These are phyloP conservation scores for Trichomonas tenax DNA, from an alignment of 208 protist species.

Conservation along the genomic window DNA sequence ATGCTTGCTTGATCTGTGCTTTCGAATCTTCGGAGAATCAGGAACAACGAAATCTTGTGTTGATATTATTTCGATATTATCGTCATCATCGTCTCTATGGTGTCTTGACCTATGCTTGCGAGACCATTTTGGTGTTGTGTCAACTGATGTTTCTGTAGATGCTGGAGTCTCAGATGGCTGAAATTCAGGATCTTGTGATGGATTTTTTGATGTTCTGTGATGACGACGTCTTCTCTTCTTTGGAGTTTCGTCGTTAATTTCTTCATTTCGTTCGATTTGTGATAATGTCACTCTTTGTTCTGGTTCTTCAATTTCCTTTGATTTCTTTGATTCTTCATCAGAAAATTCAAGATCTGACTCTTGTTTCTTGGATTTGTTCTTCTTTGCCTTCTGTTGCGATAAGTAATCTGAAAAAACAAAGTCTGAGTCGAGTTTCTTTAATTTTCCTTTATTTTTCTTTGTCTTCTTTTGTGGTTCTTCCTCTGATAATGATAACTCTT, in stretches of 20 bases:
- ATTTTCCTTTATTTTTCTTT: neutral
- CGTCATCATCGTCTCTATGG: neutral
- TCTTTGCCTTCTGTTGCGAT: neutral
- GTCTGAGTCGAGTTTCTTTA: neutral
- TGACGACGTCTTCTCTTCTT: neutral
- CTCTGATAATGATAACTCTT: neutral
- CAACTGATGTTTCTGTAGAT: neutral
- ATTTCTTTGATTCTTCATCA: neutral
- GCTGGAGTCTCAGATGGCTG: too few relatives aligned
- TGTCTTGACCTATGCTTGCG: neutral
- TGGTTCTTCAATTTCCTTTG: neutral
- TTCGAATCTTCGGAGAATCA: too few relatives aligned
- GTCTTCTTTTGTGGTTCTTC: neutral
- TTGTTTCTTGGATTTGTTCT: neutral
- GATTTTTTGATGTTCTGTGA: neutral
- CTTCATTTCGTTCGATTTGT: neutral
- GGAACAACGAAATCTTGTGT: too few relatives aligned
- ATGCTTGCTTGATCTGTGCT: too few relatives aligned
- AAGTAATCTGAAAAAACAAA: neutral
- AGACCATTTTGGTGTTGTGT: neutral
- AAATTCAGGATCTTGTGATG: neutral
- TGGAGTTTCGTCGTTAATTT: too few relatives aligned
- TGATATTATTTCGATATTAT: neutral
- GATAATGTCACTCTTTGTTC: neutral
- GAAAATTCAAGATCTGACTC: neutral